Conservation (phyloP, 441 rosid species). For the Croton laevigatus region DNA sequence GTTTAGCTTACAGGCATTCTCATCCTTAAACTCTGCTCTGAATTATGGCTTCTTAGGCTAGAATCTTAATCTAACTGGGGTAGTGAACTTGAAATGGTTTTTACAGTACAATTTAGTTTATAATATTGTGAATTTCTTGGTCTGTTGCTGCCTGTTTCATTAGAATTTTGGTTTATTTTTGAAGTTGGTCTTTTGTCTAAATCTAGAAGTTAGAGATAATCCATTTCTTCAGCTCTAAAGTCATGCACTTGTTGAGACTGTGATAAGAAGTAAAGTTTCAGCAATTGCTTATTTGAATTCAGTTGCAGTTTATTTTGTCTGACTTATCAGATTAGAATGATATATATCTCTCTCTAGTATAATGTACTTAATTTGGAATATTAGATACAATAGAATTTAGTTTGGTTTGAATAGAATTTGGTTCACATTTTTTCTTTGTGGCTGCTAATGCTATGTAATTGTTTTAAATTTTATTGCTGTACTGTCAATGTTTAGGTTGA, state of each 20-base stretch:
- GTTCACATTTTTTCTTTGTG: slow-evolving; percentile 11
- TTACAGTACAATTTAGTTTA: too few species aligned
- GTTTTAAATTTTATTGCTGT: slow-evolving; percentile 18
- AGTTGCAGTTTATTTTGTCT: neutral
- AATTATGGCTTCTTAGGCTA: slow-evolving; percentile 21
- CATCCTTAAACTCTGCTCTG: slow-evolving; percentile 18
- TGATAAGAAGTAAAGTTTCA: too few species aligned
- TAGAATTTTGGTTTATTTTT: too few species aligned
- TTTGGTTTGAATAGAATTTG: slow-evolving; percentile 14
- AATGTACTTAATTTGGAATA: slow-evolving; percentile 1
- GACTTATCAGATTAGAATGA: slow-evolving; percentile 17
- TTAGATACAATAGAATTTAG: slow-evolving; percentile 5
- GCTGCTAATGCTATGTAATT: slow-evolving; percentile 16
- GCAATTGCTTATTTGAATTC: too few species aligned
- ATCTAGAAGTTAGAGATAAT: too few species aligned
- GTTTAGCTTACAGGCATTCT: slow-evolving; percentile 17
- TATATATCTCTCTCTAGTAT: neutral
- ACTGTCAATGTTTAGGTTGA: slow-evolving; percentile 58
- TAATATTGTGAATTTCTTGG: too few species aligned
- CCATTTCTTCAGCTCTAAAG: too few species aligned
- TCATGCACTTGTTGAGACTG: too few species aligned
- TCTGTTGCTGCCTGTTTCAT: too few species aligned
- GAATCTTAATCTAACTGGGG: neutral
- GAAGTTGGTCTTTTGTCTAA: too few species aligned
- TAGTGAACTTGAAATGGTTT: too few species aligned